Conservation (phyloP, 1,284 basidiomycete genomes). For the Trametes sp. region DNA sequence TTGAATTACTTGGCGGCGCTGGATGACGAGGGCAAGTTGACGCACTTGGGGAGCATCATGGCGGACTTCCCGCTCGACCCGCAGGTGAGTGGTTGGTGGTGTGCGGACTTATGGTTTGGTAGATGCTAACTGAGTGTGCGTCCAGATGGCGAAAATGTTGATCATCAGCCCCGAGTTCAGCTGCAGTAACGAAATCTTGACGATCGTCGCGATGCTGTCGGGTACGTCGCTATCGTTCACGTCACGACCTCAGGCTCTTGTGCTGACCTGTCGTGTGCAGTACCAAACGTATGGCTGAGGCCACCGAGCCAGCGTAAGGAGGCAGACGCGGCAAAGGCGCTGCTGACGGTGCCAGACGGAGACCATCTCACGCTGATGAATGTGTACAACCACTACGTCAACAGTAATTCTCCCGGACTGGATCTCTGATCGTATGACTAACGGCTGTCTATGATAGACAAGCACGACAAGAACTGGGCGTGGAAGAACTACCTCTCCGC, state of each 20-base stretch:
- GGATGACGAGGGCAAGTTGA: slow-evolving; percentile 95
- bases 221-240: slow-evolving; percentile 52
- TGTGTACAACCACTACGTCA: slow-evolving; percentile 93
- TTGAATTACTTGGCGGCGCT: slow-evolving; percentile 93
- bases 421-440: not conserved
- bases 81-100: slow-evolving; percentile 58
- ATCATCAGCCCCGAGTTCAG: slow-evolving; percentile 95
- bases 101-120: not conserved
- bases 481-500: slow-evolving; percentile 93
- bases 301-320: slow-evolving; percentile 89
- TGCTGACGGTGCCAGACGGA: slow-evolving; percentile 92
- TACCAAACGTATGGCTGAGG: slow-evolving; percentile 94
- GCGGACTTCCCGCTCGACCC: slow-evolving; percentile 98
- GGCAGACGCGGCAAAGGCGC: slow-evolving; percentile 91
- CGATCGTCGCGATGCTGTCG: slow-evolving; percentile 96
- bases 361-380: slow-evolving; percentile 97
- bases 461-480: slow-evolving; percentile 86
- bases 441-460: slow-evolving; percentile 52
- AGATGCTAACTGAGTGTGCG: not conserved
- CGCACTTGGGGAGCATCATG: slow-evolving; percentile 90
- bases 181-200: slow-evolving; percentile 96
- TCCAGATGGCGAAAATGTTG: slow-evolving; percentile 89
- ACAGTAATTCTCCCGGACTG: slow-evolving; percentile 58
- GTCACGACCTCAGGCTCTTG: not conserved
- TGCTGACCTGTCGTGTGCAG: slow-evolving; percentile 46